Percentiles rank a stretch among this genome's conserved stretches.
Evolutionary conservation across 1,139 yeast species (phyloP).

Genomic region (Lodderomyces oxycetoniae): DNA sequence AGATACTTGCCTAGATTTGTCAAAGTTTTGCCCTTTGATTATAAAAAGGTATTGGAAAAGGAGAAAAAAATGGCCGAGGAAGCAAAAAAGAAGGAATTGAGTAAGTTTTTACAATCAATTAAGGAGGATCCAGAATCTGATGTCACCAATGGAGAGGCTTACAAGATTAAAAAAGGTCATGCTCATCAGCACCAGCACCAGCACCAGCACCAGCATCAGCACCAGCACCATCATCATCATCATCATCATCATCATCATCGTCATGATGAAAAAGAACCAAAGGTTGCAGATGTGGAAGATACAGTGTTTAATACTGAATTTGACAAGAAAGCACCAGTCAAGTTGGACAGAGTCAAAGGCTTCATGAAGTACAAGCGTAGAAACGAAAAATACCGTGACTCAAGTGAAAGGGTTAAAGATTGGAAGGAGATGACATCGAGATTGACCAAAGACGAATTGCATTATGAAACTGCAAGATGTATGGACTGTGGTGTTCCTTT

Average conservation of each 20-base stretch:
- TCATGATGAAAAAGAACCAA: slow-evolving; percentile 61
- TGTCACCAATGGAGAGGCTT: slow-evolving; percentile 81
- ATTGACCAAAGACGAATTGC: slow-evolving; percentile 78
- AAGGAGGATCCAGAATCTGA: slow-evolving; percentile 81
- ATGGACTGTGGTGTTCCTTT: slow-evolving; percentile 99
- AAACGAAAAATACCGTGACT: slow-evolving; percentile 78
- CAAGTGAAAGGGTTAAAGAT: slow-evolving; percentile 74
- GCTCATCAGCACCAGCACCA: slow-evolving; percentile 19
- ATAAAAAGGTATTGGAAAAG: slow-evolving; percentile 80
- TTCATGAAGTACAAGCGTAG: slow-evolving; percentile 92
- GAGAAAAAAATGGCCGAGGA: slow-evolving; percentile 67
- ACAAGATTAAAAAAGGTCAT: slow-evolving; percentile 47
- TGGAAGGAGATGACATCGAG: slow-evolving; percentile 90
- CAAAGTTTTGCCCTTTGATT: slow-evolving; percentile 88
- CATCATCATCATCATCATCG: slow-evolving; percentile 23
- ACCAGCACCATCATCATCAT: slow-evolving; percentile 20
- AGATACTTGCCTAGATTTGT: slow-evolving; percentile 85
- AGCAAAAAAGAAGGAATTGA: slow-evolving; percentile 59
- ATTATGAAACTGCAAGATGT: slow-evolving; percentile 95
- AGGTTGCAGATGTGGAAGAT: slow-evolving; percentile 85
- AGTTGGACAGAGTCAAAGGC: slow-evolving; percentile 80
- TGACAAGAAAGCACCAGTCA: slow-evolving; percentile 58
- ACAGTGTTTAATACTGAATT: slow-evolving; percentile 65
- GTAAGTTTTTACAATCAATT: slow-evolving; percentile 57
- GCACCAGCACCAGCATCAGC: too few relatives aligned